These are phyloP conservation scores for Linnemannia elongata DNA, from an alignment of 192 early-diverging fungal species.

Conservation along the genomic window DNA sequence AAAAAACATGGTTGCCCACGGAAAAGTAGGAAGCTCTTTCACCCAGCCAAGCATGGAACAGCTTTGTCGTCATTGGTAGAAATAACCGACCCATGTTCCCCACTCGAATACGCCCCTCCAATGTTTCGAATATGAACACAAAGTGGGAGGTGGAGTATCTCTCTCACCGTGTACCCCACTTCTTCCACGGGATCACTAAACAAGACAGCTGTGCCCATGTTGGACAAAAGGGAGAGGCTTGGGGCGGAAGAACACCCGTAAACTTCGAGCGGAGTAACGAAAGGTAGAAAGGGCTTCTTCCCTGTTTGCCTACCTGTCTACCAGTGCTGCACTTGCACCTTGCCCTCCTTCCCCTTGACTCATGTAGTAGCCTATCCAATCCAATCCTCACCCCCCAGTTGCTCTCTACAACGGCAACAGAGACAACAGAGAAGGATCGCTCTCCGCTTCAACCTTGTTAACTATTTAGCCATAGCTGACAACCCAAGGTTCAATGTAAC, in stretches of 20 bases:
- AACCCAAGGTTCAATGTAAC: too few relatives aligned
- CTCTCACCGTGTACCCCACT: background rate
- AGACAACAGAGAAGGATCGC: background rate
- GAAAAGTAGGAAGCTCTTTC: background rate
- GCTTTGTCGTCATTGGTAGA: too few relatives aligned
- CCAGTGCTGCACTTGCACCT: background rate
- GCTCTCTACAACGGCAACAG: background rate
- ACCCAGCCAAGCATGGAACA: too few relatives aligned
- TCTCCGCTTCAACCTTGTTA: constrained; percentile 6
- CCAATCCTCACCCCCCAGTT: background rate
- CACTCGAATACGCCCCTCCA: background rate
- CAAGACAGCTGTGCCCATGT: background rate
- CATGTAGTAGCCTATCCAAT: background rate
- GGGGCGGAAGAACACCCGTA: background rate
- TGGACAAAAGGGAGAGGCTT: background rate
- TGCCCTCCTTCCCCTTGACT: background rate
- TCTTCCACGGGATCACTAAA: background rate
- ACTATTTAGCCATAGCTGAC: background rate
- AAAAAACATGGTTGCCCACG: background rate
- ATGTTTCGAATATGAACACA: background rate
- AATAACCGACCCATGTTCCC: background rate
- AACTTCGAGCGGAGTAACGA: background rate
- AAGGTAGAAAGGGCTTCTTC: background rate
- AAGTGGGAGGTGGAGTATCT: background rate
- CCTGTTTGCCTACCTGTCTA: background rate